Evolutionary conservation across 2,329 filamentous ascomycete genomes (phyloP).

Genomic region (Mollisiaceae sp.): DNA sequence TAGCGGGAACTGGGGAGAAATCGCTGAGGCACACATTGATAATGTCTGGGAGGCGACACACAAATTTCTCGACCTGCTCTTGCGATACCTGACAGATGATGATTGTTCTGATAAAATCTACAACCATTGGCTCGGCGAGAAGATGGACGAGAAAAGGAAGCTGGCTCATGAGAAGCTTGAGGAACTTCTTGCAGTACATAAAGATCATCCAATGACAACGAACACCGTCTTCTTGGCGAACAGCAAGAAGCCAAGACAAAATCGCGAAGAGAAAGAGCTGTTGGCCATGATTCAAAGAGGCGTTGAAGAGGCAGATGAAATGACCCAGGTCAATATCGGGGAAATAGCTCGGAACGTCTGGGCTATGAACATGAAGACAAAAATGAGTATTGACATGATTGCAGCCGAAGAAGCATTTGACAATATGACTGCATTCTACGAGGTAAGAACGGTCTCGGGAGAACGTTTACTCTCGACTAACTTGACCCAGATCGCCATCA

Average conservation of each 20-base stretch:
- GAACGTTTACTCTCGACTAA: slow-evolving; percentile 5
- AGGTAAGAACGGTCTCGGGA: slow-evolving; percentile 18
- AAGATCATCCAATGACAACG: slow-evolving; percentile 57
- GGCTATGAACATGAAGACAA: too few species aligned
- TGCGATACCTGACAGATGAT: slow-evolving; percentile 42
- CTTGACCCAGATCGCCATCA: slow-evolving; percentile 29
- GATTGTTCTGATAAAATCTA: slow-evolving; percentile 43
- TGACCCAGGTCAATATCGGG: neutral
- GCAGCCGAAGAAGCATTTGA: slow-evolving; percentile 33
- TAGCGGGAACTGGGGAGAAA: slow-evolving; percentile 20
- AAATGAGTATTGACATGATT: slow-evolving; percentile 20
- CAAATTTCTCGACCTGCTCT: slow-evolving; percentile 44
- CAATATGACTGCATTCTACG: slow-evolving; percentile 34
- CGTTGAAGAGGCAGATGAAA: slow-evolving; percentile 12
- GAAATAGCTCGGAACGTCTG: neutral
- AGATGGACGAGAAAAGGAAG: slow-evolving; percentile 44
- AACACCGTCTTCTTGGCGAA: slow-evolving; percentile 51
- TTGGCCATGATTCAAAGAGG: neutral
- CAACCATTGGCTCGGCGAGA: slow-evolving; percentile 45
- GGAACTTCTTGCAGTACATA: slow-evolving; percentile 46
- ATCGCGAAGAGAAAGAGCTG: slow-evolving; percentile 12
- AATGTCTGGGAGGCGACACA: slow-evolving; percentile 28
- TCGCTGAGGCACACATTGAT: slow-evolving; percentile 20
- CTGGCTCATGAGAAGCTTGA: slow-evolving; percentile 53
- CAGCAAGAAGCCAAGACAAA: slow-evolving; percentile 18